These are phyloP conservation scores for Schizochytrium sp. DNA, from an alignment of 108 stramenopile species.

Conservation along the genomic window DNA sequence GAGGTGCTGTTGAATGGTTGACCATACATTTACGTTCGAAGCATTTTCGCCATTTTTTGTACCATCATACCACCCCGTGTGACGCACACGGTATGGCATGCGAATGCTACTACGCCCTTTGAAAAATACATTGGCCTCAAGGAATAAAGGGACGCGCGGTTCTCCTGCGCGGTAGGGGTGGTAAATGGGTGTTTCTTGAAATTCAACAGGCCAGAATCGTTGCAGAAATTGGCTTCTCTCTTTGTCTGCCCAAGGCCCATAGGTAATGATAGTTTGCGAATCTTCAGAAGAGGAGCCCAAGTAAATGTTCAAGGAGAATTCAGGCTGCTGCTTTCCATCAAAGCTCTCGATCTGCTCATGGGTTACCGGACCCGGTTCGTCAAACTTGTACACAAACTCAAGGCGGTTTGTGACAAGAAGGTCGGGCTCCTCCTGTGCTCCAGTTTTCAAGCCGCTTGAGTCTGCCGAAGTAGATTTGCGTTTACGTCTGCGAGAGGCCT, in stretches of 20 bases:
- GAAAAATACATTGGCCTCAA: not conserved
- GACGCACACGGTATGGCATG: conserved; percentile 47
- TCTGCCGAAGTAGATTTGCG: not conserved
- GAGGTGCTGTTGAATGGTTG: conserved; percentile 20
- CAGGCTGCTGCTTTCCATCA: conserved; percentile 24
- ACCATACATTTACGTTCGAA: conserved; percentile 18
- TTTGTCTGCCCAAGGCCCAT: conserved; percentile 39
- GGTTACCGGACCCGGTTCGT: conserved; percentile 28
- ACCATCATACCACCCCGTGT: conserved; percentile 50
- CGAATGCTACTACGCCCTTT: not conserved
- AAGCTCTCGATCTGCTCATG: conserved; percentile 46
- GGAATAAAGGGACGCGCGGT: not conserved
- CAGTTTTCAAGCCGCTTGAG: not conserved
- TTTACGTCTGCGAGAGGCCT: not conserved
- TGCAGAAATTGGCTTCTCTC: not conserved
- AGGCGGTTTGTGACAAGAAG: conserved; percentile 28
- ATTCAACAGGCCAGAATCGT: conserved; percentile 42
- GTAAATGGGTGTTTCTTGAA: conserved; percentile 26
- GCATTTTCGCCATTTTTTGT: not conserved
- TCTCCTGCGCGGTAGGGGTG: not conserved
- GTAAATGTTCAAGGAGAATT: not conserved
- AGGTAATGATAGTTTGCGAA: conserved; percentile 9
- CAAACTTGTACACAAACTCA: not conserved
- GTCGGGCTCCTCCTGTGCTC: conserved; percentile 12
- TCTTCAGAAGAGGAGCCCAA: conserved; percentile 1